Base-by-base conservation (phyloP, 163 green algal genomes). In the Chlorella variabilis region DNA sequence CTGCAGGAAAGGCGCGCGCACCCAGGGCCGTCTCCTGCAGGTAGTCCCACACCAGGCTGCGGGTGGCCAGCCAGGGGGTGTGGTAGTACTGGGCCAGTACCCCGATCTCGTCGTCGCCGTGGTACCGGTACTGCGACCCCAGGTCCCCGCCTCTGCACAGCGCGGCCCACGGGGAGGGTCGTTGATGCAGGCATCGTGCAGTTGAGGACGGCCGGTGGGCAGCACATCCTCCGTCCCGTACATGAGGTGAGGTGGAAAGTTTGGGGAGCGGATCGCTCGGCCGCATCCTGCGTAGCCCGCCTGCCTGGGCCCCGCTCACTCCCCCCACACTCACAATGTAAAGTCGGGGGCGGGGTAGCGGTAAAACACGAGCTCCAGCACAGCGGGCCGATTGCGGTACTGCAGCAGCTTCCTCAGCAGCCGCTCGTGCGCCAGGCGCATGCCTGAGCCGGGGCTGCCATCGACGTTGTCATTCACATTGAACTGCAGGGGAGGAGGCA, bases 281-380 rank as follows among this genome's bases (percentile, higher is more conserved):
- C n/a, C n/a, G n/a, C n/a, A n/a, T n/a, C n/a, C n/a, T n/a, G n/a
- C n/a, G n/a, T n/a, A n/a, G n/a, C n/a, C n/a, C n/a, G n/a, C n/a
- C n/a, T n/a, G n/a, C n/a, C n/a, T n/a, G n/a, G n/a, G n/a, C n/a
- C n/a, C n/a, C n/a, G n/a, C n/a, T n/a, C n/a, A n/a, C n/a, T n/a
- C n/a, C n/a, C n/a, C n/a, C n/a, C n/a, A n/a, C n/a, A n/a, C 59
- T 39, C 18, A 38, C 59, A 39, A 2, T 18, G 21, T 73, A 18
- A 8, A 31, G 21, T 73, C 56, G 4, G 17, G 36, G 2, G 4
- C 36, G 2, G 65, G 65, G 21, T 56, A 45, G 31, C 36, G 36
- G 25, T 9, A 73, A 18, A 73, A 56, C 18, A 73, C 36, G 13
- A 77, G 45, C 69, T 77, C 69, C 11, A 63, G 33, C n/a, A 77